Percentiles rank a stretch among this genome's conserved stretches.
Conservation (phyloP, 2,329 filamentous ascomycete genomes). For the Lojkania enalia region DNA sequence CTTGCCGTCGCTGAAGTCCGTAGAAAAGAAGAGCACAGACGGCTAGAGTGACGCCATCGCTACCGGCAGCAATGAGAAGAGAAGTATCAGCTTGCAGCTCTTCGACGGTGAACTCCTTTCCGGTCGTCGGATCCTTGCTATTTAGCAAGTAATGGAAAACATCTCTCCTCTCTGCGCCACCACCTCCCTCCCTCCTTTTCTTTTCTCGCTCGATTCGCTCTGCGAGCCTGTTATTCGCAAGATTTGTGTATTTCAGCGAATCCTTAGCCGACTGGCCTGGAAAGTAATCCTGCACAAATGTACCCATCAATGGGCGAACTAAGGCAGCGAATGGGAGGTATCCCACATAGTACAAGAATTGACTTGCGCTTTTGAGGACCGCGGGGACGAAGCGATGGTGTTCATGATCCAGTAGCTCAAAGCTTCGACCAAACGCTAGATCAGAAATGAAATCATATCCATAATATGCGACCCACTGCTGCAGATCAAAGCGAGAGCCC, state of each 20-base stretch:
- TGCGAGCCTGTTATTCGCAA: not conserved
- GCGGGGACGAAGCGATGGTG: slow-evolving; percentile 4
- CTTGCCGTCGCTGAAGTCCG: slow-evolving; percentile 2
- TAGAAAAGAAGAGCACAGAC: slow-evolving; percentile 3
- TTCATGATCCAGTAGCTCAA: slow-evolving; percentile 3
- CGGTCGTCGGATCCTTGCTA: slow-evolving; percentile 1
- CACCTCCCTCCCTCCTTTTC: not conserved
- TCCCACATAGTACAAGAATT: slow-evolving; percentile 8
- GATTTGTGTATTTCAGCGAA: slow-evolving; percentile 2
- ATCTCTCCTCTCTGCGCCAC: not conserved
- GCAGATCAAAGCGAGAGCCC: not conserved
- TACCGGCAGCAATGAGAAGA: slow-evolving; percentile 4
- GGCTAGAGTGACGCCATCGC: slow-evolving; percentile 2
- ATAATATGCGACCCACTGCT: slow-evolving; percentile 1
- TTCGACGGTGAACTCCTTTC: not conserved
- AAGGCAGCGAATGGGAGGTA: slow-evolving; percentile 7
- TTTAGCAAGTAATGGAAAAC: slow-evolving; percentile 7
- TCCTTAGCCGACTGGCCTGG: slow-evolving; percentile 4
- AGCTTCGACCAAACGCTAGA: not conserved
- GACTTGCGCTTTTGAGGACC: slow-evolving; percentile 1
- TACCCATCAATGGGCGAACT: slow-evolving; percentile 3
- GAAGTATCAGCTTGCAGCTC: slow-evolving; percentile 4
- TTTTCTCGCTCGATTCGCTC: slow-evolving; percentile 3
- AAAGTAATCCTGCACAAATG: not conserved
- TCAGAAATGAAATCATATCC: slow-evolving; percentile 7